These are phyloP conservation scores for Capsella rubella DNA, from an alignment of 441 rosid genomes.

Conservation along the genomic window DNA sequence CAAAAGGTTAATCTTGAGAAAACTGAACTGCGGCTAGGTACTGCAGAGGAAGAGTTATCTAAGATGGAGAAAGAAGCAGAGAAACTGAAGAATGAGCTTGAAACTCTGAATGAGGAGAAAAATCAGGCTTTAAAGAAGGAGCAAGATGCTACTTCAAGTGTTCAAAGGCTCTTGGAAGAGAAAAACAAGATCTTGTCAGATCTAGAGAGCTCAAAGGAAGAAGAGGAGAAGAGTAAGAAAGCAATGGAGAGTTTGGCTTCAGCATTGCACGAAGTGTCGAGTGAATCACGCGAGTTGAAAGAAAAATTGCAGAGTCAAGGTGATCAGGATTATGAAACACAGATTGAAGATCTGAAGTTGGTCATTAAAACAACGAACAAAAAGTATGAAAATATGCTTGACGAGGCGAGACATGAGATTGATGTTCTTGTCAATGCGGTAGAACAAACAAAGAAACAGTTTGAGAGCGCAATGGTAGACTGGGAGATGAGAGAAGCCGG, in stretches of 20 bases:
- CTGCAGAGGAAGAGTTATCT: slow-evolving; percentile 57
- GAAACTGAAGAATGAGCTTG: slow-evolving; percentile 69
- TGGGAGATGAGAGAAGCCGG: slow-evolving; percentile 82
- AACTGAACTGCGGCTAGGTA: slow-evolving; percentile 48
- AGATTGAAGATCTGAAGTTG: slow-evolving; percentile 67
- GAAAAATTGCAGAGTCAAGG: slow-evolving; percentile 62
- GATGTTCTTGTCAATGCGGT: slow-evolving; percentile 56
- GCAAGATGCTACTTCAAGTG: slow-evolving; percentile 75
- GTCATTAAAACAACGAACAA: slow-evolving; percentile 66
- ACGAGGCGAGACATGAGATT: slow-evolving; percentile 68
- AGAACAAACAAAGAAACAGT: slow-evolving; percentile 62
- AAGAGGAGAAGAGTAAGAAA: slow-evolving; percentile 92
- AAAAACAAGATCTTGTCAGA: slow-evolving; percentile 68
- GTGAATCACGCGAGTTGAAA: slow-evolving; percentile 82
- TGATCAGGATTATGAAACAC: slow-evolving; percentile 69
- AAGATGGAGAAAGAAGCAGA: slow-evolving; percentile 51
- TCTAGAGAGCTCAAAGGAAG: slow-evolving; percentile 66
- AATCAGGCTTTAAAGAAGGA: slow-evolving; percentile 65
- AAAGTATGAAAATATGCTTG: slow-evolving; percentile 74
- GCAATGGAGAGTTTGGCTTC: slow-evolving; percentile 94
- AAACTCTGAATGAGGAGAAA: slow-evolving; percentile 71
- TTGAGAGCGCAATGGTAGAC: slow-evolving; percentile 56
- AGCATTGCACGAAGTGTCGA: slow-evolving; percentile 81
- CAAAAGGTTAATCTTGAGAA: slow-evolving; percentile 69
- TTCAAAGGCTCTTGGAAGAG: slow-evolving; percentile 71